Evolutionary conservation across 176 grass and related monocot genomes (phyloP).

Genomic region (Oryza officinalis): DNA sequence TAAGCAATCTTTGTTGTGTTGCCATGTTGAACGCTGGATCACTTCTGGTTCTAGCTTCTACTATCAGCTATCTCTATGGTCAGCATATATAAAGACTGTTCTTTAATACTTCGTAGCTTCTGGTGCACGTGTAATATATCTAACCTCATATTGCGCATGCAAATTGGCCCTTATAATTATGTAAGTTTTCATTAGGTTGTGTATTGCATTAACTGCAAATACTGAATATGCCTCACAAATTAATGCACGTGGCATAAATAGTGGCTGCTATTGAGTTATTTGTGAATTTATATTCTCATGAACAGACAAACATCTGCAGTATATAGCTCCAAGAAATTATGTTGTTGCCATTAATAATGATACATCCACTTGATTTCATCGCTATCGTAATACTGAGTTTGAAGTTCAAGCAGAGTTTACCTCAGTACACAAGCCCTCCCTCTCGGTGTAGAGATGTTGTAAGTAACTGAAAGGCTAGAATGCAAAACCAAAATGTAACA

Average conservation of each 20-base stretch:
- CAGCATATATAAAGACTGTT: background rate
- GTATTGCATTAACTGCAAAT: background rate
- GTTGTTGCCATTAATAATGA: background rate
- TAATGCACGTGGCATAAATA: background rate
- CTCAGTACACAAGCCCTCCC: background rate
- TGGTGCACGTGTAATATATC: background rate
- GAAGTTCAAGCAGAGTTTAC: background rate
- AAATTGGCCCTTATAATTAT: background rate
- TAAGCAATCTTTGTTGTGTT: background rate
- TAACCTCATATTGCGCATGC: background rate
- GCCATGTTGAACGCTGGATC: slow-evolving; percentile 1
- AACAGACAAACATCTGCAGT: background rate
- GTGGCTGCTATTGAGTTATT: background rate
- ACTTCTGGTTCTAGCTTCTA: slow-evolving; percentile 1
- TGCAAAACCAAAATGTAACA: background rate
- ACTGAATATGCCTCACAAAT: background rate
- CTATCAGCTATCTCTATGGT: background rate
- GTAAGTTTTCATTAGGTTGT: background rate
- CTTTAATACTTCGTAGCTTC: background rate
- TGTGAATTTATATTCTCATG: background rate
- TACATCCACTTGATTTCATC: background rate
- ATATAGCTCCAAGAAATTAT: background rate
- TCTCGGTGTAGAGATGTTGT: background rate
- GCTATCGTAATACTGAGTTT: background rate
- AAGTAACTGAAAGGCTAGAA: background rate